Conservation (phyloP, 1,139 yeast genomes). For the Kodamaea plutei region DNA sequence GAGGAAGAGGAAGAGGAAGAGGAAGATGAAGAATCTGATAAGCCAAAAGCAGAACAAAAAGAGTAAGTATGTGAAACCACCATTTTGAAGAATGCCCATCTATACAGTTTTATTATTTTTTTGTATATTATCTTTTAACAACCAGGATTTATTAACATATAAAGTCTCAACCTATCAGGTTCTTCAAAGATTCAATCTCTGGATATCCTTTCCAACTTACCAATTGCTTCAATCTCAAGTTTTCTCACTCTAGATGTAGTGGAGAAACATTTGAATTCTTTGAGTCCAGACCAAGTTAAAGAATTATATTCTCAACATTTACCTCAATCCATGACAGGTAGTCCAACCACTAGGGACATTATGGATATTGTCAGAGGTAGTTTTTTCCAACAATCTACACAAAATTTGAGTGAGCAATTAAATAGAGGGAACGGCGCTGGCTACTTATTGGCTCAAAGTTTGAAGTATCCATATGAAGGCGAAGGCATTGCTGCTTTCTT, state of each 20-base stretch:
- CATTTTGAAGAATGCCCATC: too few relatives aligned
- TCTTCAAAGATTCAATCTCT: background rate
- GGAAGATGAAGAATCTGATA: constrained; percentile 5
- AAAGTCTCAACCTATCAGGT: constrained; percentile 1
- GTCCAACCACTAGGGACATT: constrained; percentile 39
- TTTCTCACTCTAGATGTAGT: constrained; percentile 39
- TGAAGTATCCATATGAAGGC: constrained; percentile 50
- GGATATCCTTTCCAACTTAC: constrained; percentile 11
- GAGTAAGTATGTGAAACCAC: constrained; percentile 11
- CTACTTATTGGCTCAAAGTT: constrained; percentile 46
- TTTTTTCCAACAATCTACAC: constrained; percentile 48
- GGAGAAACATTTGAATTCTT: constrained; percentile 33
- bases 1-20: constrained; percentile 25
- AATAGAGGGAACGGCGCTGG: constrained; percentile 45
- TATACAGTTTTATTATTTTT: background rate
- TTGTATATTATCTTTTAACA: background rate
- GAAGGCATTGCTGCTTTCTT: constrained; percentile 58
- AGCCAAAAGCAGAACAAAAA: constrained; percentile 9
- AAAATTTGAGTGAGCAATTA: constrained; percentile 43
- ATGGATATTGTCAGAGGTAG: constrained; percentile 48
- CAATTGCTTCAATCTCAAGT: constrained; percentile 31
- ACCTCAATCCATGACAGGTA: constrained; percentile 36
- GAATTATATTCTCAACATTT: constrained; percentile 36
- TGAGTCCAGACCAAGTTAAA: constrained; percentile 34
- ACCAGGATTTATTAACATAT: background rate